These are phyloP conservation scores for Butyriboletus appendiculatus DNA, from an alignment of 1,284 basidiomycete species.

Conservation along the genomic window DNA sequence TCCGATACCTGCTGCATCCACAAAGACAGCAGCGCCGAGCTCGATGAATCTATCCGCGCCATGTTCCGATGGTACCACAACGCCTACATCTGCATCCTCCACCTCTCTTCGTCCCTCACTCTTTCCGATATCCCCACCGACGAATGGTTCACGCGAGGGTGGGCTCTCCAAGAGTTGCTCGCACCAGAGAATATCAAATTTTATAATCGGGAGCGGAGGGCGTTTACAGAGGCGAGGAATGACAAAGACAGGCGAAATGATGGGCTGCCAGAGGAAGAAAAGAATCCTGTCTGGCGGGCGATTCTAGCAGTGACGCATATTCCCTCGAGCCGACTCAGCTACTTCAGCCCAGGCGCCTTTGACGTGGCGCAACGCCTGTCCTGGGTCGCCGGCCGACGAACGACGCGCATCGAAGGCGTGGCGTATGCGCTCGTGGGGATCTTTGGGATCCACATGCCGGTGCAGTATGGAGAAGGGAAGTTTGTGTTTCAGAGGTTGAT, in stretches of 20 bases:
- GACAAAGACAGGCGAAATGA: constrained; percentile 5
- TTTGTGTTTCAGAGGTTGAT: constrained; percentile 15
- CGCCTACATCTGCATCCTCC: constrained; percentile 10
- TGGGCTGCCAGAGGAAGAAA: not conserved
- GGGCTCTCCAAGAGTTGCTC: constrained; percentile 16
- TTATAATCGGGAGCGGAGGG: constrained; percentile 5
- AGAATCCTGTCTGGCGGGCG: constrained; percentile 5
- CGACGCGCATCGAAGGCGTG: constrained; percentile 12
- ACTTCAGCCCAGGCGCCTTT: constrained; percentile 5
- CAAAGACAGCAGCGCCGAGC: constrained; percentile 13
- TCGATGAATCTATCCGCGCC: constrained; percentile 17
- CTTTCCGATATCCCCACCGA: constrained; percentile 1
- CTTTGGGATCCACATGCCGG: constrained; percentile 11
- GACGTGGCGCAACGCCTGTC: constrained; percentile 9
- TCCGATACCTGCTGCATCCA: constrained; percentile 13
- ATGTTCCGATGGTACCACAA: constrained; percentile 18
- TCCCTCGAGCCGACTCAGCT: not conserved
- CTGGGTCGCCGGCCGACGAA: constrained; percentile 12
- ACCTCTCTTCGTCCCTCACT: constrained; percentile 6
- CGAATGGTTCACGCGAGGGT: constrained; percentile 11
- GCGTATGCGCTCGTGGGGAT: constrained; percentile 16
- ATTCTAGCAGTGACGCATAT: constrained; percentile 3
- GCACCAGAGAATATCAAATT: constrained; percentile 8
- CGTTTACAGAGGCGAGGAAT: constrained; percentile 1
- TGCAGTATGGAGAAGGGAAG: constrained; percentile 13